A percentile compares a stretch with the other conserved stretches of the same genome.
These are phyloP conservation scores for Fusarium guadeloupense DNA, from an alignment of 2,329 filamentous ascomycete species.

Conservation along the genomic window DNA sequence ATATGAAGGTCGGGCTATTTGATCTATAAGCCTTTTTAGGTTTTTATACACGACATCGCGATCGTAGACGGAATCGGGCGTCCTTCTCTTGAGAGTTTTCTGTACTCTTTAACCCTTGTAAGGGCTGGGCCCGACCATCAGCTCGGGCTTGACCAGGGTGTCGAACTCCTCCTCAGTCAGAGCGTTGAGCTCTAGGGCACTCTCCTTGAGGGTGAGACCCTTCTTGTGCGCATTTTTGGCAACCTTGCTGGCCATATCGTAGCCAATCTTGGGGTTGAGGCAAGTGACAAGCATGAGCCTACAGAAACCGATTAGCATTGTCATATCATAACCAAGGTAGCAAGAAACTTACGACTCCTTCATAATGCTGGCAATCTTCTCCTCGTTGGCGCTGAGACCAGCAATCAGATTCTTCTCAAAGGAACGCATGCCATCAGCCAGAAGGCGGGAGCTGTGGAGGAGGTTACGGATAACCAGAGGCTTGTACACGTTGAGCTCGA, in stretches of 20 bases:
- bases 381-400: conserved; percentile 91
- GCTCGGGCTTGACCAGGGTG: conserved; percentile 85
- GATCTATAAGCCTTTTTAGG: conserved; percentile 20
- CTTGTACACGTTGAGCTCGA: conserved; percentile 99
- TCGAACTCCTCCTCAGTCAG: conserved; percentile 91
- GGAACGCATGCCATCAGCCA: conserved; percentile 91
- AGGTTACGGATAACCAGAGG: conserved; percentile 95
- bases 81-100: neutral
- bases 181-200: conserved; percentile 91
- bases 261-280: conserved; percentile 96
- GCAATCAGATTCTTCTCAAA: conserved; percentile 94
- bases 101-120: conserved; percentile 56
- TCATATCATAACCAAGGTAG: neutral
- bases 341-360: conserved; percentile 81
- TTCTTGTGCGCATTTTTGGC: conserved; percentile 99
- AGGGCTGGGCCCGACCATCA: conserved; percentile 87
- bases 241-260: conserved; percentile 96
- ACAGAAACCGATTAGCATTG: conserved; percentile 17
- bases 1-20: neutral
- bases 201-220: conserved; percentile 91
- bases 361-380: conserved; percentile 87
- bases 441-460: conserved; percentile 87
- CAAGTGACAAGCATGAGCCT: conserved; percentile 98
- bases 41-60: conserved; percentile 16
- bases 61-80: neutral